A percentile compares a stretch with the other conserved stretches of the same genome.
These are phyloP conservation scores for Clonostachys rosea DNA, from an alignment of 2,329 filamentous ascomycete species.

Conservation along the genomic window DNA sequence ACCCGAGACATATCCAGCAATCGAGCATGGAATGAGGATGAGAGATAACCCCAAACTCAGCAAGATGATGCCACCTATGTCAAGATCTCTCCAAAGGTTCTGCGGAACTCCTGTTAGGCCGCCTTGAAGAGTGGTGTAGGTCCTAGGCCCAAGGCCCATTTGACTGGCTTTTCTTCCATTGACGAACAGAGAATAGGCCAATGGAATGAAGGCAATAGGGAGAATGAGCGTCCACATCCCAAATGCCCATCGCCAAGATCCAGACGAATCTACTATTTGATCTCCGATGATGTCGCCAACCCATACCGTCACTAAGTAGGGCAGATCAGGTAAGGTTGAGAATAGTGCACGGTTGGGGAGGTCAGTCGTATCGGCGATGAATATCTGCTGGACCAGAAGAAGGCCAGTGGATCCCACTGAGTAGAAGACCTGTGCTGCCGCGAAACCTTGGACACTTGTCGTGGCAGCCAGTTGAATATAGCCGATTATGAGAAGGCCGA, in stretches of 20 bases:
- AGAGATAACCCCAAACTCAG: slow-evolving; percentile 49
- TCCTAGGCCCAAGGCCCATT: slow-evolving; percentile 16
- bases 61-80: slow-evolving; percentile 50
- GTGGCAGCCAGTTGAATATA: slow-evolving; percentile 54
- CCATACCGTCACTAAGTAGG: slow-evolving; percentile 58
- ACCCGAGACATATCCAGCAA: slow-evolving; percentile 36
- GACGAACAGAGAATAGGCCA: slow-evolving; percentile 44
- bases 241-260: slow-evolving; percentile 58
- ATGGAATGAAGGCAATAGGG: slow-evolving; percentile 48
- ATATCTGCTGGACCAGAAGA: slow-evolving; percentile 58
- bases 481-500: slow-evolving; percentile 49
- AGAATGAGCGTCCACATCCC: slow-evolving; percentile 57
- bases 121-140: slow-evolving; percentile 31
- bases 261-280: slow-evolving; percentile 29
- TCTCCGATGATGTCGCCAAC: slow-evolving; percentile 35
- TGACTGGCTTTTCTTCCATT: slow-evolving; percentile 47
- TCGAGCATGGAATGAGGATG: slow-evolving; percentile 60
- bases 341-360: slow-evolving; percentile 55
- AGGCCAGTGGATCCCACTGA: slow-evolving; percentile 53
- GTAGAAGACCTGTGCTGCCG: slow-evolving; percentile 56
- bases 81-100: slow-evolving; percentile 53
- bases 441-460: slow-evolving; percentile 46
- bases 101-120: slow-evolving; percentile 32
- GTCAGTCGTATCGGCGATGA: slow-evolving; percentile 59
- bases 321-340: slow-evolving; percentile 52